phyloP scores from a whole-genome alignment of 768 basidiomycete genomes.

The Phylloporus arenicola region DNA sequence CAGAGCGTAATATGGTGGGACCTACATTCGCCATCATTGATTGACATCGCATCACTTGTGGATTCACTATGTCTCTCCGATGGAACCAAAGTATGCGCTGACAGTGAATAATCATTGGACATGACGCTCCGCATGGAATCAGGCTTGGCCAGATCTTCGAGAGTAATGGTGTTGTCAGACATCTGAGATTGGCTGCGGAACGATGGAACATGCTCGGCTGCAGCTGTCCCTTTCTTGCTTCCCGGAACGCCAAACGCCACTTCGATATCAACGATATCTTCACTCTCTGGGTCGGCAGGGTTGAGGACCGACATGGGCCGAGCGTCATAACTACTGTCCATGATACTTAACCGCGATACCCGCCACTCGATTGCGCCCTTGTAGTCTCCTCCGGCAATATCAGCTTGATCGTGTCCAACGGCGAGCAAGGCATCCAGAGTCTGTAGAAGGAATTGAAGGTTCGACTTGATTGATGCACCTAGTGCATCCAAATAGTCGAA shows the following conservation, averaged over 20 bases:
- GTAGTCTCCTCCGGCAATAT: conserved; percentile 65
- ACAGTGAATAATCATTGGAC: conserved; percentile 23
- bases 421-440: conserved; percentile 58
- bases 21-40: conserved; percentile 25
- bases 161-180: conserved; percentile 31
- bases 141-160: conserved; percentile 22
- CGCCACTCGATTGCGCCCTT: conserved; percentile 74
- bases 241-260: conserved; percentile 42
- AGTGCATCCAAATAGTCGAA: conserved; percentile 47
- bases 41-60: conserved; percentile 16
- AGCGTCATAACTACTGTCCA: conserved; percentile 46
- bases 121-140: conserved; percentile 16
- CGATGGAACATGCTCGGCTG: conserved; percentile 23
- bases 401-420: conserved; percentile 67
- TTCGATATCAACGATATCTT: conserved; percentile 57
- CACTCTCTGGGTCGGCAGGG: conserved; percentile 37
- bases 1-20: background rate
- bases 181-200: conserved; percentile 32
- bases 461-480: conserved; percentile 48
- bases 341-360: conserved; percentile 62
- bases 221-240: conserved; percentile 24
- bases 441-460: conserved; percentile 50
- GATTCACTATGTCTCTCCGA: conserved; percentile 20
- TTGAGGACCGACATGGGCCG: conserved; percentile 36
- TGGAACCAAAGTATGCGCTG: conserved; percentile 22